Base-by-base conservation (phyloP, 192 early-diverging fungal species). In the Mortierella antarctica region DNA sequence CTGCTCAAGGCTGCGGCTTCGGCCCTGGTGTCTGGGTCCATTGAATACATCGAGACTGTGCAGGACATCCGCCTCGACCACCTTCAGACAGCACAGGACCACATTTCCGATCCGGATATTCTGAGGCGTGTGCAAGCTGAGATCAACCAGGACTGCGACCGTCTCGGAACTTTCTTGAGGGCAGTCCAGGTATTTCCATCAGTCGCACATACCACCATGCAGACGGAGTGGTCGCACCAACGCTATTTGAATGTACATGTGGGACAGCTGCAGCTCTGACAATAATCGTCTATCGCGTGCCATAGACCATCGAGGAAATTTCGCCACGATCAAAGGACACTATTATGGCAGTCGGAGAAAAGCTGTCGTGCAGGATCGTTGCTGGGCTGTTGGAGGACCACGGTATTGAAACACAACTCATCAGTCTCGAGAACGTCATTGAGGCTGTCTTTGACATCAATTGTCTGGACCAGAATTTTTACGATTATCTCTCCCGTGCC, bases 301-400 rank as follows among this genome's bases (percentile, higher is more conserved):
- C 41, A 52, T 68, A 84, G 69, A 91, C 95, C 41, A 97, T 99
- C 72, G 95, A 95, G 66, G 98, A 99, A 77, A 94, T 99, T 12
- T 97, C 96, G 18, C 96, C 97, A 58, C 89, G 94, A 70, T 98
- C 97, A 39, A 87, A 92, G 68, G 98, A 99, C 83, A 91, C 95
- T 70, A 97, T 99, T 52, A 91, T 99, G 61, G 92, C 94, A 31
- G 90, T 90, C 7, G 98, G 98, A 60, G 98, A 99, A 85, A 97
- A 94, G 78, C 84, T 99, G 14, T 92, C 97, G 2, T 97, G 97
- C 53, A 87, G 92, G 53, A 92, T 96, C 55, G 95, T 98, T 23
- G 87, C 96, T 1, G 92, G 95, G 5, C 84, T 96, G 10, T 82
- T 99, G 67, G 87, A 90, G 40, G 91, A 93, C 11, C 83, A 90